Evolutionary conservation across 1,284 basidiomycete species (phyloP), one percentile per base, ranked within the genome.

Genomic region (Puccinia coronata): DNA sequence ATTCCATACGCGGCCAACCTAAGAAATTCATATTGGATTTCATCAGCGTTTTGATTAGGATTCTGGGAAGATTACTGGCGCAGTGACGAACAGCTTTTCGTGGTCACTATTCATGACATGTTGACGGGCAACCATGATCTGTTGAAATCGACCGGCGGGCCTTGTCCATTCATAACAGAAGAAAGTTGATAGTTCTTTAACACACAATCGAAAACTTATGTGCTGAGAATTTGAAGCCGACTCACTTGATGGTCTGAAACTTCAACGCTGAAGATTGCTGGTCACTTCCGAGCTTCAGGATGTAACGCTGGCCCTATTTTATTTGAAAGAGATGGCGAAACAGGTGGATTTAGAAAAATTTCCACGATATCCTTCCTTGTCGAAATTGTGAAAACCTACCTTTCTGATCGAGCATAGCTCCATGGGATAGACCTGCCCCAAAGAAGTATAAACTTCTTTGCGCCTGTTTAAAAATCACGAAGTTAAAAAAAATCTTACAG

Each of bases 301-400:
- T 59, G 39, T 80, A 80, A 23, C 55, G 78, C 63, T 80, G 78
- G 18, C 72, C 72, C 72, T 74, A 23, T 14, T 74, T 39, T n/a
- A 39, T 41, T 51, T 49, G 49, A 18, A 28, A 25, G 25, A 6
- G 41, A 41, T 65, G 11, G 31, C 23, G 49, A n/a, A 1, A 53
- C 18, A 71, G 18, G n/a, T 34, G 8, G 8, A 51, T 8, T 53
- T 1, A 28, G 47, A 16, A 2, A 67, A 16, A 43, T 67, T 23
- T n/a, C n/a, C 5, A 12, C 6, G 20, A 67, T 8, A 41, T 43
- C 43, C 1, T 43, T 57, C 28, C 20, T 57, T 23, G 20, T n/a
- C 55, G 55, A n/a, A 23, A 9, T 31, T 57, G 8, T 8, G 20
- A 23, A 57, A n/a, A 18, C 59, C 41, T 63, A 67, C 74, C 61